These are phyloP conservation scores for Colletotrichum echinochloae DNA, from an alignment of 2,329 filamentous ascomycete species.

Conservation along the genomic window DNA sequence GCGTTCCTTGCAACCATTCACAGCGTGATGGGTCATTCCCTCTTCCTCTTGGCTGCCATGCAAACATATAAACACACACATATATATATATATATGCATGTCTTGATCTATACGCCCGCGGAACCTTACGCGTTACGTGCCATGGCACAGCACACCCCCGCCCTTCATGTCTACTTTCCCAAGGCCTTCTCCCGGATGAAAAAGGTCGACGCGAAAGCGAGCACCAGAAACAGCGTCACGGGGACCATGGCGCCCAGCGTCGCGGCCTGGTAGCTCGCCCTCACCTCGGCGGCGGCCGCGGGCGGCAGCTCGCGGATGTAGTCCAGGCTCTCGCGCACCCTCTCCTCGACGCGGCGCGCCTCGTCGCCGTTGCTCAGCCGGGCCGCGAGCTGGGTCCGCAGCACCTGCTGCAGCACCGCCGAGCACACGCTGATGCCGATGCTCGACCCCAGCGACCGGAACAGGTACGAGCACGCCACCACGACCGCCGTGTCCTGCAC, in stretches of 20 bases:
- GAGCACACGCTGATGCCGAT: slow-evolving; percentile 79
- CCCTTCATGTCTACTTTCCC: slow-evolving; percentile 46
- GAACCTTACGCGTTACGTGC: background rate
- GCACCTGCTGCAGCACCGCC: slow-evolving; percentile 76
- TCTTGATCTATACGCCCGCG: background rate
- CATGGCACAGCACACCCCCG: background rate
- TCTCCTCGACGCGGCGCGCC: slow-evolving; percentile 74
- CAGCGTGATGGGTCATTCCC: background rate
- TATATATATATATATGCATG: background rate
- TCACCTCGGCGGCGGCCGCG: slow-evolving; percentile 68
- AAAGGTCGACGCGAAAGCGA: slow-evolving; percentile 55
- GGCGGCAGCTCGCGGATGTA: slow-evolving; percentile 76
- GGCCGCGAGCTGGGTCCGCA: slow-evolving; percentile 67
- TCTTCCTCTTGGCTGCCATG: background rate
- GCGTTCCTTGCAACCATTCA: background rate
- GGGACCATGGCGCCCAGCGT: slow-evolving; percentile 57
- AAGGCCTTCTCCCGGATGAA: slow-evolving; percentile 71
- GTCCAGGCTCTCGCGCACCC: slow-evolving; percentile 76
- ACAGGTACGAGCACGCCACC: slow-evolving; percentile 84
- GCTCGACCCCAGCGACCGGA: slow-evolving; percentile 82
- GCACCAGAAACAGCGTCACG: slow-evolving; percentile 50
- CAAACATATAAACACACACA: background rate
- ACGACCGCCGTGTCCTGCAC: slow-evolving; percentile 78
- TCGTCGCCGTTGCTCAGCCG: slow-evolving; percentile 68
- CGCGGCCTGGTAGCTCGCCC: slow-evolving; percentile 71